Evolutionary conservation across 2,329 filamentous ascomycete species (phyloP), one percentile per base, ranked within the genome.

Genomic region (Sclerotinia sclerotiorum): DNA sequence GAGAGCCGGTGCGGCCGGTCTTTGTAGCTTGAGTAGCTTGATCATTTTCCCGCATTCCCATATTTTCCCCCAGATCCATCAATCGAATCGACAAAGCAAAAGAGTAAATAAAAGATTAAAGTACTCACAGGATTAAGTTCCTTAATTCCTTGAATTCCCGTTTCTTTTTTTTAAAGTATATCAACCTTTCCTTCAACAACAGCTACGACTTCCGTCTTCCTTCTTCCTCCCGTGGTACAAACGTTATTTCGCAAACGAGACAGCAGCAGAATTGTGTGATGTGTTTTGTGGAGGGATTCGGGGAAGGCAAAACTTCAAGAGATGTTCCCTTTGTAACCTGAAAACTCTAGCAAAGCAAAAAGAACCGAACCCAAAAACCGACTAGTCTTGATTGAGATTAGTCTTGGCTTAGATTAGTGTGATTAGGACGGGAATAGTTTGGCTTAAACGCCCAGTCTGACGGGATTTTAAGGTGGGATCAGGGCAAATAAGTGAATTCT

Each of bases 171-270:
- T 72, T 70, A 29, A 64, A 48, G 46, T 62, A 58, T 72, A 74
- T 73, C 73, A 72, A 75, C 72, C 72, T 71, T 72, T 71, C 65
- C 65, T 67, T 63, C 68, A 70, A 71, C 71, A 70, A 72, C 72
- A 70, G 68, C 73, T 72, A 72, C 73, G 69, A 70, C 72, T 73
- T 71, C 71, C 74, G 70, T 73, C 74, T 73, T 74, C 73, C 74
- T 75, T 73, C 75, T 71, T 73, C 75, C 73, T 73, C 73, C 74
- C 74, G 68, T 73, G 73, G 52, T 73, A 74, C 72, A 71, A 74
- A 62, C 72, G 72, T 74, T 71, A 69, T 71, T 69, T 35, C 71
- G 71, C 69, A 70, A 67, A 49, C 42, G 51, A 65, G 66, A 68
- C 69, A 67, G 68, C 69, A 67, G 68, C 71, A 72, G 72, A 75